Percentiles rank a stretch among this genome's conserved stretches.
Conservation (phyloP, 2,329 filamentous ascomycete species). For the Diaporthe amygdali region DNA sequence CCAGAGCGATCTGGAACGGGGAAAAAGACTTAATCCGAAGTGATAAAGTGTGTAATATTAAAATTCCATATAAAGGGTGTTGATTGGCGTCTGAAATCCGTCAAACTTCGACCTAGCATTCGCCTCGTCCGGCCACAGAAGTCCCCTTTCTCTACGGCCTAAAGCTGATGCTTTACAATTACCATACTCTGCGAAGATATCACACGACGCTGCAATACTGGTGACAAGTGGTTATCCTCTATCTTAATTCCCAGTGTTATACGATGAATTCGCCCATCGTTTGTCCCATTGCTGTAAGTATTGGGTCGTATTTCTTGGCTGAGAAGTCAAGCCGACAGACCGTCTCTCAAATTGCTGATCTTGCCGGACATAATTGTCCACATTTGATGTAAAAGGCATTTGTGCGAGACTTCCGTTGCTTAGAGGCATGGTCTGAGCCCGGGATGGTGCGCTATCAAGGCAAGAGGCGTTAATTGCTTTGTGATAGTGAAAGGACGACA, state of each 20-base stretch:
- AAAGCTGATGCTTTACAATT: too few relatives aligned
- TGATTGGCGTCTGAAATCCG: too few relatives aligned
- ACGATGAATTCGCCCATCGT: background rate
- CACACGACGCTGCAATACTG: background rate
- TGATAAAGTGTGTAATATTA: too few relatives aligned
- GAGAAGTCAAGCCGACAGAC: background rate
- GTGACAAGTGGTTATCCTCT: too few relatives aligned
- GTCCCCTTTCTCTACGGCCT: too few relatives aligned
- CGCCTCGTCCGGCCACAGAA: too few relatives aligned
- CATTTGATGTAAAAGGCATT: background rate
- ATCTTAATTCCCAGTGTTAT: background rate
- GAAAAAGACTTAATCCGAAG: too few relatives aligned
- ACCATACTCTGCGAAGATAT: too few relatives aligned
- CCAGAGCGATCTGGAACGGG: too few relatives aligned
- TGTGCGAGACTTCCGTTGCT: background rate
- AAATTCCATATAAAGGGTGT: too few relatives aligned
- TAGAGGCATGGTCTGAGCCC: background rate
- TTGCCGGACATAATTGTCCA: background rate
- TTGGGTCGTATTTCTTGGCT: background rate
- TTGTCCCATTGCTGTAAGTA: background rate
- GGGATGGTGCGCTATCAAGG: background rate
- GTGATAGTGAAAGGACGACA: background rate
- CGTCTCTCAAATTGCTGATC: constrained; percentile 1
- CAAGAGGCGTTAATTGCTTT: background rate
- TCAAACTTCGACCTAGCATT: too few relatives aligned